Evolutionary conservation across 495 filamentous ascomycete genomes (phyloP).

Genomic region (Penicillium pulvis): DNA sequence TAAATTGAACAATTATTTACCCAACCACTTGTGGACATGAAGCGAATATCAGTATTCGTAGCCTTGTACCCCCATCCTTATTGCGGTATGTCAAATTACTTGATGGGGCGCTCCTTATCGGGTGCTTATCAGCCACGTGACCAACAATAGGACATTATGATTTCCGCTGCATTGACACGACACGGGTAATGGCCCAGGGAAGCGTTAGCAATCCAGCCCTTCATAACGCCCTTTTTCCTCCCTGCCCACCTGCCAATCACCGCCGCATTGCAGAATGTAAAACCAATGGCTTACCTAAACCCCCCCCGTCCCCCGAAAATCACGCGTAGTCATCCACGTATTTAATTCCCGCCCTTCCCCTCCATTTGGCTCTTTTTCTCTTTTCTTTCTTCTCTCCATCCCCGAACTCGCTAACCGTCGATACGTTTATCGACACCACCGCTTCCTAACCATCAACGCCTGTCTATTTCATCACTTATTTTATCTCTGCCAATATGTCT

Average conservation of each 20-base stretch:
- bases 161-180: slow-evolving; percentile 26
- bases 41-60: background rate
- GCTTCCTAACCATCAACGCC: slow-evolving; percentile 27
- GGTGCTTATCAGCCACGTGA: slow-evolving; percentile 30
- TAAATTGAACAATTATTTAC: background rate
- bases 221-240: slow-evolving; percentile 49
- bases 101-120: slow-evolving; percentile 6
- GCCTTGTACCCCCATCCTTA: background rate
- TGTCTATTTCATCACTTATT: slow-evolving; percentile 20
- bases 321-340: slow-evolving; percentile 31
- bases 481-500: slow-evolving; percentile 71
- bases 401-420: slow-evolving; percentile 20
- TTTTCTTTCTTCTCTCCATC: slow-evolving; percentile 23
- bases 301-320: slow-evolving; percentile 20
- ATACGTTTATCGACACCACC: slow-evolving; percentile 31
- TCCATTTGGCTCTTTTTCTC: slow-evolving; percentile 17
- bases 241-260: slow-evolving; percentile 43
- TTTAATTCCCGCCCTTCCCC: slow-evolving; percentile 28
- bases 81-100: background rate
- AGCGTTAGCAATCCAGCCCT: slow-evolving; percentile 41
- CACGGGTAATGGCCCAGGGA: slow-evolving; percentile 26
- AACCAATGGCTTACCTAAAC: slow-evolving; percentile 30
- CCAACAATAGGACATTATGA: slow-evolving; percentile 9
- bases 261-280: slow-evolving; percentile 36
- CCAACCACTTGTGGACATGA: background rate